Percentiles rank a stretch among this genome's conserved stretches.
phyloP scores from a whole-genome alignment of 2,329 filamentous ascomycete species.

The Metarhizium robertsii region DNA sequence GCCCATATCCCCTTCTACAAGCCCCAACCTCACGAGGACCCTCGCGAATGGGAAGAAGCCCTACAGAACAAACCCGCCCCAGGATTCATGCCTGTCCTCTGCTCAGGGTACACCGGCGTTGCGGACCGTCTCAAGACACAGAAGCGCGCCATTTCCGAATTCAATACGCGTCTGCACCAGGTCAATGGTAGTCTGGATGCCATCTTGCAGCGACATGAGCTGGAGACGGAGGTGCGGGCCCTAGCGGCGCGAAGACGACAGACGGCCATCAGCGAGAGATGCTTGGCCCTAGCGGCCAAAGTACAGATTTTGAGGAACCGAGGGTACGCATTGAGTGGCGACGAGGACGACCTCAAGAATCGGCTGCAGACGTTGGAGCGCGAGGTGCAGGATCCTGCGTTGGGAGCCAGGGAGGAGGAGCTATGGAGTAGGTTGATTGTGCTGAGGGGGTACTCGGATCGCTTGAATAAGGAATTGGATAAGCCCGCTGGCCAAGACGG shows the following conservation, averaged over 20 bases:
- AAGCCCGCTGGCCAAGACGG: slow-evolving; percentile 49
- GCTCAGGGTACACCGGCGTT: slow-evolving; percentile 62
- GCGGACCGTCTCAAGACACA: slow-evolving; percentile 65
- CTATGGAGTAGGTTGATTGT: slow-evolving; percentile 76
- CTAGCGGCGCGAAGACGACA: slow-evolving; percentile 66
- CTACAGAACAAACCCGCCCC: slow-evolving; percentile 69
- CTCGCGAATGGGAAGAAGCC: slow-evolving; percentile 75
- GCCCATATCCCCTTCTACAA: slow-evolving; percentile 68
- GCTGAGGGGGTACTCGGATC: slow-evolving; percentile 61
- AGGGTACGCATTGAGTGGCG: slow-evolving; percentile 69
- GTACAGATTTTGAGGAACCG: slow-evolving; percentile 74
- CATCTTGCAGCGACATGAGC: slow-evolving; percentile 67
- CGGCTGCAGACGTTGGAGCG: slow-evolving; percentile 62
- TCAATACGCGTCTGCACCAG: slow-evolving; percentile 65
- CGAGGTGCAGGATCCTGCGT: slow-evolving; percentile 62
- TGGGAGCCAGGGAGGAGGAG: slow-evolving; percentile 70
- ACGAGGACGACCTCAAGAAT: slow-evolving; percentile 69
- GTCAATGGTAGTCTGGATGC: slow-evolving; percentile 67
- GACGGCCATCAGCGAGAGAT: slow-evolving; percentile 61
- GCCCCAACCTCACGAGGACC: slow-evolving; percentile 60
- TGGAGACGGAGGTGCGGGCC: slow-evolving; percentile 65
- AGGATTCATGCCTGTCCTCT: slow-evolving; percentile 68
- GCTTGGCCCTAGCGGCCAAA: slow-evolving; percentile 64
- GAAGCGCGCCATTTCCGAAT: slow-evolving; percentile 56
- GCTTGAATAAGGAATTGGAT: slow-evolving; percentile 65